phyloP scores from a whole-genome alignment of 371 early-diverging fungal genomes.

The Apophysomyces trapeziformis region DNA sequence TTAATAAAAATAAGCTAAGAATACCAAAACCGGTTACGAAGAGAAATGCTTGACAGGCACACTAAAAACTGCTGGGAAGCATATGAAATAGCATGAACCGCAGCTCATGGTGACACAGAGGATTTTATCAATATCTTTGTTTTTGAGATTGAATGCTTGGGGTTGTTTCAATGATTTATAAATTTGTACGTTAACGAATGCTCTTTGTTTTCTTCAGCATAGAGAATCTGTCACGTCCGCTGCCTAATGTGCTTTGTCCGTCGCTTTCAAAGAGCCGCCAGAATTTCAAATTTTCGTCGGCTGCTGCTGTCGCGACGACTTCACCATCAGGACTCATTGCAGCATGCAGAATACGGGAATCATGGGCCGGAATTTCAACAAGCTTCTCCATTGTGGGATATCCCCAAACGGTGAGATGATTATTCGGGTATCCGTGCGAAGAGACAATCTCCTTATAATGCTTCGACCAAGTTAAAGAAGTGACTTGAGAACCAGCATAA shows the following conservation, averaged over 20 bases:
- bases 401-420: slow-evolving; percentile 90
- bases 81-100: too few relatives aligned
- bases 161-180: too few relatives aligned
- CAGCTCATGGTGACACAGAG: background rate
- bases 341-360: slow-evolving; percentile 88
- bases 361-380: slow-evolving; percentile 85
- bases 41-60: too few relatives aligned
- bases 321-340: slow-evolving; percentile 95
- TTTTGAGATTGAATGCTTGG: background rate
- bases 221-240: slow-evolving; percentile 7
- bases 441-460: slow-evolving; percentile 93
- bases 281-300: slow-evolving; percentile 97
- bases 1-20: too few relatives aligned
- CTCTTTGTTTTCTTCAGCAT: slow-evolving; percentile 22
- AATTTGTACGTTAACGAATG: slow-evolving; percentile 18
- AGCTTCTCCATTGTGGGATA: slow-evolving; percentile 84
- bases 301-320: slow-evolving; percentile 88
- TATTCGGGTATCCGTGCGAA: slow-evolving; percentile 92
- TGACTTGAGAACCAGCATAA: slow-evolving; percentile 93
- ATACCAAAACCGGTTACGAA: too few relatives aligned
- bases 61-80: too few relatives aligned
- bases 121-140: background rate
- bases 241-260: slow-evolving; percentile 19
- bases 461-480: slow-evolving; percentile 91
- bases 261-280: slow-evolving; percentile 88